Conservation (phyloP, 805 yeast species). For the Danielia oregonensis region DNA sequence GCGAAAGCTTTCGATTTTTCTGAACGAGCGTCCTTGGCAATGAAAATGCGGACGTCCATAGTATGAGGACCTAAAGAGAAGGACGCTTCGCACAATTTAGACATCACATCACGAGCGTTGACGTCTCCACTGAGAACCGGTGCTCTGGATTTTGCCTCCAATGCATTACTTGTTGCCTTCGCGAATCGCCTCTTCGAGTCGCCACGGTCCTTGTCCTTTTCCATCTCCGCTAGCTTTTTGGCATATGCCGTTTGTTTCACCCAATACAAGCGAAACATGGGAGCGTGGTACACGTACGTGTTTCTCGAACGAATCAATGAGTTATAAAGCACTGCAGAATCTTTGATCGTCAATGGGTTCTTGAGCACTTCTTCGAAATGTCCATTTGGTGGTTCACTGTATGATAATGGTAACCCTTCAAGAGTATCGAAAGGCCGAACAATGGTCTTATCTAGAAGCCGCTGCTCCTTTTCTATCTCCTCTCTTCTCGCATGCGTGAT, state of each 20-base stretch:
- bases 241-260: slow-evolving; percentile 59
- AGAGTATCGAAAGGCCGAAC: slow-evolving; percentile 63
- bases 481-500: slow-evolving; percentile 40
- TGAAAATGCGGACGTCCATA: slow-evolving; percentile 72
- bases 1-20: slow-evolving; percentile 42
- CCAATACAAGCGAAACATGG: slow-evolving; percentile 80
- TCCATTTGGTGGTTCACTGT: slow-evolving; percentile 59
- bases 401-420: slow-evolving; percentile 65
- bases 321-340: slow-evolving; percentile 66
- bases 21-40: slow-evolving; percentile 75
- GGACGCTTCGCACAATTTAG: slow-evolving; percentile 74
- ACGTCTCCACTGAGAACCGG: slow-evolving; percentile 38
- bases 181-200: slow-evolving; percentile 11
- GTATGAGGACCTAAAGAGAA: slow-evolving; percentile 79
- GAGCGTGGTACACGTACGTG: slow-evolving; percentile 52
- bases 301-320: slow-evolving; percentile 73
- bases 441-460: slow-evolving; percentile 30
- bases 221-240: slow-evolving; percentile 39
- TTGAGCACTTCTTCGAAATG: slow-evolving; percentile 46
- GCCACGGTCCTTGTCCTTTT: slow-evolving; percentile 20
- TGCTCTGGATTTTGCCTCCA: slow-evolving; percentile 19
- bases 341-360: slow-evolving; percentile 66
- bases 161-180: slow-evolving; percentile 15
- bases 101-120: slow-evolving; percentile 80
- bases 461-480: slow-evolving; percentile 41